Conservation (phyloP, 148 eudicot genomes). For the Polygonum maritimum region DNA sequence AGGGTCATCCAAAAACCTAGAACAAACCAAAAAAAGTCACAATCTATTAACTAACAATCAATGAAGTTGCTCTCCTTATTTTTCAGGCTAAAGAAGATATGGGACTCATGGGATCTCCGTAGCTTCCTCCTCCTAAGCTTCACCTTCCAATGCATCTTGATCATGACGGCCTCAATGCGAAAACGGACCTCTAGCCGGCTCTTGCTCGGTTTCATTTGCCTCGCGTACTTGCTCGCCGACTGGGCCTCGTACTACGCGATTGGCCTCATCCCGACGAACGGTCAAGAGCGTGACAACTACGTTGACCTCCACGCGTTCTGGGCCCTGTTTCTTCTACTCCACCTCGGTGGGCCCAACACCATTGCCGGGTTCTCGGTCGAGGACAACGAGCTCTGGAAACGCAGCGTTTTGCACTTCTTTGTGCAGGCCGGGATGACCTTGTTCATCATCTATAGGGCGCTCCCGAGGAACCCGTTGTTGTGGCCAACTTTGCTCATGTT, state of each 20-base stretch:
- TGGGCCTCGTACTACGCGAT: background rate
- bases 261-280: background rate
- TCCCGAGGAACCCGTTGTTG: background rate
- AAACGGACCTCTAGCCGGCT: background rate
- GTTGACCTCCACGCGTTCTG: background rate
- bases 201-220: background rate
- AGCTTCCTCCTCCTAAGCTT: background rate
- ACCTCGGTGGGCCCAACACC: background rate
- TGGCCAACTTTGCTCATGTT: background rate
- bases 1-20: too few species aligned
- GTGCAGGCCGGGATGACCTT: background rate
- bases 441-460: background rate
- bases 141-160: background rate
- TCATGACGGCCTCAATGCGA: background rate
- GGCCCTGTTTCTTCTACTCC: background rate
- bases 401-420: too few species aligned
- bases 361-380: background rate
- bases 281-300: background rate
- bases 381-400: constrained; percentile 4
- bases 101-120: background rate
- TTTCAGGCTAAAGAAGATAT: background rate
- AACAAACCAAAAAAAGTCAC: background rate
- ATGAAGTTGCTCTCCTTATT: background rate
- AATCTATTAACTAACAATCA: background rate
- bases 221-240: background rate